Evolutionary conservation across 2,329 filamentous ascomycete species (phyloP).

Genomic region (Dryadomyces sulphureus): DNA sequence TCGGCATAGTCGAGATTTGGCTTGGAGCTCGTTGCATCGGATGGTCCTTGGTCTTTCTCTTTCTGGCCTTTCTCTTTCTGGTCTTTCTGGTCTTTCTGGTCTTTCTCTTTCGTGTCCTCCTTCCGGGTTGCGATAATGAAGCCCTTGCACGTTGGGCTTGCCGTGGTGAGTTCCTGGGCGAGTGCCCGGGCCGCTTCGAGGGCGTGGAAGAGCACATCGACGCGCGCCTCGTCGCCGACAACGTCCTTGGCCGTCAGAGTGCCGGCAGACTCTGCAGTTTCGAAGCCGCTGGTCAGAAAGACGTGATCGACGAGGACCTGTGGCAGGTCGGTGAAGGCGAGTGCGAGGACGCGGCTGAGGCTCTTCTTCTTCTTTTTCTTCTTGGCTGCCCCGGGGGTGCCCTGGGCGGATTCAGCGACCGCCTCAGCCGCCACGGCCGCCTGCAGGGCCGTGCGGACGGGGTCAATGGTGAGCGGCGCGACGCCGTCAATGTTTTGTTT

Average conservation of each 20-base stretch:
- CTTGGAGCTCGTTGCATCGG: too few relatives aligned
- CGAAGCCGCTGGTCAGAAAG: constrained; percentile 51
- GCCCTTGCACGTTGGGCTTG: constrained; percentile 48
- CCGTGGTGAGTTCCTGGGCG: constrained; percentile 52
- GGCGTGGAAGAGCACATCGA: constrained; percentile 53
- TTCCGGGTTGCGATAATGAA: constrained; percentile 73
- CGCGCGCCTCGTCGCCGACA: constrained; percentile 45
- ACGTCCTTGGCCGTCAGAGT: constrained; percentile 47
- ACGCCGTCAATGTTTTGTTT: constrained; percentile 48
- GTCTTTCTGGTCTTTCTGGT: neutral
- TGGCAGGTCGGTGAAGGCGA: constrained; percentile 77
- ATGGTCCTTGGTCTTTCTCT: too few relatives aligned
- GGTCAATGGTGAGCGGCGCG: constrained; percentile 58
- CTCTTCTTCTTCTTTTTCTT: constrained; percentile 64
- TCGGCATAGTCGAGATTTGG: constrained; percentile 73
- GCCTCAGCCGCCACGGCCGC: constrained; percentile 35
- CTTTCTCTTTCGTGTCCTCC: constrained; percentile 17
- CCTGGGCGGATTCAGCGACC: constrained; percentile 15
- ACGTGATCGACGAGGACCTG: constrained; percentile 80
- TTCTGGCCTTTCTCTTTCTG: neutral
- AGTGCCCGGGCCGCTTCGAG: constrained; percentile 57
- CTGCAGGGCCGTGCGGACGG: constrained; percentile 54
- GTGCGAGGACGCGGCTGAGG: constrained; percentile 64
- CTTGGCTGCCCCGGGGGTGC: constrained; percentile 26
- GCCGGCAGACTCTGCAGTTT: constrained; percentile 34